These are phyloP conservation scores for Buxus sempervirens DNA, from an alignment of 164 flowering plant species.

Conservation along the genomic window DNA sequence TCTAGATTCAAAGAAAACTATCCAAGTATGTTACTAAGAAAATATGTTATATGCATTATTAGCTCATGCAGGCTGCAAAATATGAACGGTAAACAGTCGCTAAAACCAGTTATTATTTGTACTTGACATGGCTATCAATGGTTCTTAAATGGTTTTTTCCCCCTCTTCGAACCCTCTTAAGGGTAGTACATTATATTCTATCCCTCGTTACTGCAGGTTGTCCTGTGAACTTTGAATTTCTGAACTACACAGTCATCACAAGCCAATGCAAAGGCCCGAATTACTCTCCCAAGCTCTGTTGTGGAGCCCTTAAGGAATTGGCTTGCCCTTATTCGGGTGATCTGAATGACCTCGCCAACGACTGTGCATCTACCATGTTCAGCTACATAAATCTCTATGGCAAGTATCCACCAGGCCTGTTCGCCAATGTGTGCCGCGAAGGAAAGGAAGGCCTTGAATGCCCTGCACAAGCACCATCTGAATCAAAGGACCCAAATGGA, in stretches of 20 bases:
- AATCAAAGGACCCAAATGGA: slow-evolving; percentile 5
- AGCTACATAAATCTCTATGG: slow-evolving; percentile 1
- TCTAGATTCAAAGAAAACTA: no score
- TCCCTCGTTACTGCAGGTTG: not conserved
- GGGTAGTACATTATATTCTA: not conserved
- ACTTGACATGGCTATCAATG: not conserved
- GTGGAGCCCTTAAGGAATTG: not conserved
- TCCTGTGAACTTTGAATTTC: not conserved
- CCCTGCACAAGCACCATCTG: slow-evolving; percentile 11
- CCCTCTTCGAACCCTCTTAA: not conserved
- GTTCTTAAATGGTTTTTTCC: not conserved
- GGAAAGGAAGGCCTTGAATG: slow-evolving; percentile 7
- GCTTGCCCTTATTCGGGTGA: not conserved
- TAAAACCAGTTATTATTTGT: no score
- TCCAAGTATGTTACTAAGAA: no score
- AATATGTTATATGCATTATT: no score
- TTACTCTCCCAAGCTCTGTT: not conserved
- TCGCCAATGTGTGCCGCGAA: not conserved
- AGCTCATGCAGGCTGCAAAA: no score
- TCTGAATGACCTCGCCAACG: not conserved
- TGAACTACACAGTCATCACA: not conserved
- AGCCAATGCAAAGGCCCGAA: slow-evolving; percentile 1
- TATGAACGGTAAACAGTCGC: no score
- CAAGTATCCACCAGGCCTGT: not conserved
- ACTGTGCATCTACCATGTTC: slow-evolving; percentile 1